These are phyloP conservation scores for Harringtonia aguacate DNA, from an alignment of 2,329 filamentous ascomycete species.

Conservation along the genomic window DNA sequence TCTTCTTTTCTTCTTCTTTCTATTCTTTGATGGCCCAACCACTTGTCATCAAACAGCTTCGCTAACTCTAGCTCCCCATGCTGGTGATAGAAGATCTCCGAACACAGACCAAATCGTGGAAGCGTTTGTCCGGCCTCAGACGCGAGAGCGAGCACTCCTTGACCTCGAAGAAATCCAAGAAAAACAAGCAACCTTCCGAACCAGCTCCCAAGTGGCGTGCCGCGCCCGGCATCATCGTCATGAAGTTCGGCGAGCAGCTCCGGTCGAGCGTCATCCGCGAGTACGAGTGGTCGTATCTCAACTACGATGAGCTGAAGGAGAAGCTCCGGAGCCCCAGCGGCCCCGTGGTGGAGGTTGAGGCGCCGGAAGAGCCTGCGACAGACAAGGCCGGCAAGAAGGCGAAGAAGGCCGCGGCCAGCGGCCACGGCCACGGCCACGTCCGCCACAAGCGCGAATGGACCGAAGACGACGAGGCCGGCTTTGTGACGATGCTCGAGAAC, in stretches of 20 bases:
- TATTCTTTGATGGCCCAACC: background rate
- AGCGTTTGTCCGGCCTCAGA: conserved; percentile 18
- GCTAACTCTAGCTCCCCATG: conserved; percentile 19
- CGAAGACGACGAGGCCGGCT: conserved; percentile 82
- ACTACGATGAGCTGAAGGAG: conserved; percentile 87
- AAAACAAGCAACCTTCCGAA: background rate
- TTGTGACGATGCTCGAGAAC: conserved; percentile 75
- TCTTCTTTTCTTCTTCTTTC: background rate
- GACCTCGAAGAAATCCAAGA: background rate
- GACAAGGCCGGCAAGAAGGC: conserved; percentile 17
- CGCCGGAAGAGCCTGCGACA: conserved; percentile 24
- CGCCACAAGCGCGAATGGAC: conserved; percentile 56
- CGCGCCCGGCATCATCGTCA: conserved; percentile 45
- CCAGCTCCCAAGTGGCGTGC: conserved; percentile 20
- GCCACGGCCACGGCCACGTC: background rate
- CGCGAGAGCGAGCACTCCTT: conserved; percentile 4
- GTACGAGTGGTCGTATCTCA: conserved; percentile 97
- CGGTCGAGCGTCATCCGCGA: conserved; percentile 92
- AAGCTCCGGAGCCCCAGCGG: conserved; percentile 68
- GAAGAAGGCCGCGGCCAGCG: conserved; percentile 21
- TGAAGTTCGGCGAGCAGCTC: conserved; percentile 93
- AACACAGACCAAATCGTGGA: conserved; percentile 28
- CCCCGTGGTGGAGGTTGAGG: conserved; percentile 20
- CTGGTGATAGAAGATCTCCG: conserved; percentile 43
- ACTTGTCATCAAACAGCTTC: background rate